Evolutionary conservation across 345 rosid genomes (phyloP).

Genomic region (Salix exigua): DNA sequence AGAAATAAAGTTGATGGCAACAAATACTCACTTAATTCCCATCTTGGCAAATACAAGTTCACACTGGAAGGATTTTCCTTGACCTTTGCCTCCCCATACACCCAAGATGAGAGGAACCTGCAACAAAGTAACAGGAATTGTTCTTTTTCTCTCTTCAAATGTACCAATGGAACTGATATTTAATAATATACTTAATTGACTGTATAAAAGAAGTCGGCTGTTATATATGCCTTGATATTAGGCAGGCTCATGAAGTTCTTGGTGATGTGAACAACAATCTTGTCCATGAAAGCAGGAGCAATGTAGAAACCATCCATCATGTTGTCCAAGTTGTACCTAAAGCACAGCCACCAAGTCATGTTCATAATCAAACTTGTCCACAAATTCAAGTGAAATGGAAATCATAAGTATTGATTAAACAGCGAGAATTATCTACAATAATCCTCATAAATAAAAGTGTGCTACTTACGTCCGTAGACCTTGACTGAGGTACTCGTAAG

Average conservation of each 20-base stretch:
- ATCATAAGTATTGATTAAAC: neutral
- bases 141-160: neutral
- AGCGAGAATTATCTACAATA: neutral
- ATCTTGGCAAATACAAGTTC: constrained; percentile 98
- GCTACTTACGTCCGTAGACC: constrained; percentile 67
- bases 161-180: neutral
- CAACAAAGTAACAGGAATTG: neutral
- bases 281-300: constrained; percentile 99
- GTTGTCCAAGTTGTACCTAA: constrained; percentile 78
- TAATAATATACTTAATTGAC: neutral
- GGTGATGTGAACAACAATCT: constrained; percentile 85
- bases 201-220: neutral
- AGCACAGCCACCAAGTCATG: constrained; percentile 8
- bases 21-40: constrained; percentile 82
- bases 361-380: neutral
- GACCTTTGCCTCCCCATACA: constrained; percentile 99
- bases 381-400: neutral
- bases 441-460: neutral
- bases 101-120: constrained; percentile 97
- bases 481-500: constrained; percentile 78
- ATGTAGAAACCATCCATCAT: constrained; percentile 78
- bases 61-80: constrained; percentile 97
- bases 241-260: constrained; percentile 96
- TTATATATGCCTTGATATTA: constrained; percentile 64
- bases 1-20: neutral